These are phyloP conservation scores for Fraxinus cuspidata DNA, from an alignment of 257 asterid genomes.

Conservation along the genomic window DNA sequence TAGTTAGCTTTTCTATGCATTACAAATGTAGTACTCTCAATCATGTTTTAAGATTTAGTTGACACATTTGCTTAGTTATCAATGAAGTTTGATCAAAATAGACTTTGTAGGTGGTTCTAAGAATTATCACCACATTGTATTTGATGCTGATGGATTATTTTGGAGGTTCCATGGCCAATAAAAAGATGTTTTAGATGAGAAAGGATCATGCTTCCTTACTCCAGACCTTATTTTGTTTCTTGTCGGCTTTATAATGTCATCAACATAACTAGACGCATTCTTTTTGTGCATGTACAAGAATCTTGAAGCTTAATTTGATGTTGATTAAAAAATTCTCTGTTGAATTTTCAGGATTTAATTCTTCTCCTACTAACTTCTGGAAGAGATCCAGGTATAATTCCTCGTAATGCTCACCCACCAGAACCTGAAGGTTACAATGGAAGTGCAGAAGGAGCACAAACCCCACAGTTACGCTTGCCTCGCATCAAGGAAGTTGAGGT, in stretches of 20 bases:
- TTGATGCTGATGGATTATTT: background rate
- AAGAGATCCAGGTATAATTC: slow-evolving; percentile 99
- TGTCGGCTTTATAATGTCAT: background rate
- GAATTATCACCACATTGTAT: background rate
- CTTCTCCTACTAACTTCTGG: slow-evolving; percentile 94
- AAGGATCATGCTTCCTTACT: background rate
- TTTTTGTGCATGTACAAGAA: background rate
- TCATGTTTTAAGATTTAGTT: no score
- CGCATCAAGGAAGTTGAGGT: slow-evolving; percentile 91
- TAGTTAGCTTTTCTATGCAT: background rate
- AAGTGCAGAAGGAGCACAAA: slow-evolving; percentile 71
- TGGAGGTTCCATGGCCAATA: background rate
- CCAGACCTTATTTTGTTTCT: background rate
- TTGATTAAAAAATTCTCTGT: background rate
- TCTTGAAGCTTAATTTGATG: background rate
- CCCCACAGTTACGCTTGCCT: slow-evolving; percentile 89
- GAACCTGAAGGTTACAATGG: slow-evolving; percentile 93
- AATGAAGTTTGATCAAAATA: background rate
- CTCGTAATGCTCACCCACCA: slow-evolving; percentile 92
- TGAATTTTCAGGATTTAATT: slow-evolving; percentile 68
- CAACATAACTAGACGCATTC: background rate
- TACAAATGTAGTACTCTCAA: no score
- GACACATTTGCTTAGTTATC: background rate
- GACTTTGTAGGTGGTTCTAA: background rate
- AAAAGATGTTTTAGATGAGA: background rate